Base-by-base conservation (phyloP, 148 eudicot genomes). In the Rhododendron ovatum region DNA sequence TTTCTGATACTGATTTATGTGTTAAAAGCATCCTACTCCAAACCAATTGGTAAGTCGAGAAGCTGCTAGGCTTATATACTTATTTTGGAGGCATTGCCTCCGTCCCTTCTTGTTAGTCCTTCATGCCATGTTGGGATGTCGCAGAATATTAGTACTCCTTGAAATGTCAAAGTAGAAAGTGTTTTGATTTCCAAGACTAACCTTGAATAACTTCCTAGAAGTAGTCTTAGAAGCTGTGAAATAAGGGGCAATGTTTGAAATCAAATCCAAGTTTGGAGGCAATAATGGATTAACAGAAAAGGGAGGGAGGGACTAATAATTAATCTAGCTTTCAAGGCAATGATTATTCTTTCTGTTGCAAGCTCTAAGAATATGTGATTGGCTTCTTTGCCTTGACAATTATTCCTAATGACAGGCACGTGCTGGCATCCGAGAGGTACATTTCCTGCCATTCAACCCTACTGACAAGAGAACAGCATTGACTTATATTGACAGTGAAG, bases 391-490 rank as follows among this genome's bases (percentile, higher is more conserved):
- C 37, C 82, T 78, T 63, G 85, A 71, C 13, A 35, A 76, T 80
- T 88, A 17, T 80, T 79, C 37, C 51, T 76, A 24, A 81, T 37
- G 59, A 75, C 89, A 97, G 99, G 99, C 99, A 22, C 96, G 99
- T 61, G 98, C 99, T 90, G 96, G 95, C 67, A 78, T 97, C 88
- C 95, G 89, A 90, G 99, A 95, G 92, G 18, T 97, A 28, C 99
- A 97, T 86, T 97, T 97, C 88, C 90, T 97, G 71, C 99, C 99
- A 43, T 97, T 97, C 88, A 97, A 97, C 85, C 99, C 99, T 51
- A 97, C 99, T 85, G 98, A 97, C 86, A 97, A 97, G 89, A 88
- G 99, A 82, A 97, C 99, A 55, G 99, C 99, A 53, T 90, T 97
- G 88, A 97, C 99, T 87, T 97, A 97, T 77, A 73, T 95, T 53